Base-by-base conservation (phyloP, 1,139 yeast species). In the Meyerozyma carpophila region DNA sequence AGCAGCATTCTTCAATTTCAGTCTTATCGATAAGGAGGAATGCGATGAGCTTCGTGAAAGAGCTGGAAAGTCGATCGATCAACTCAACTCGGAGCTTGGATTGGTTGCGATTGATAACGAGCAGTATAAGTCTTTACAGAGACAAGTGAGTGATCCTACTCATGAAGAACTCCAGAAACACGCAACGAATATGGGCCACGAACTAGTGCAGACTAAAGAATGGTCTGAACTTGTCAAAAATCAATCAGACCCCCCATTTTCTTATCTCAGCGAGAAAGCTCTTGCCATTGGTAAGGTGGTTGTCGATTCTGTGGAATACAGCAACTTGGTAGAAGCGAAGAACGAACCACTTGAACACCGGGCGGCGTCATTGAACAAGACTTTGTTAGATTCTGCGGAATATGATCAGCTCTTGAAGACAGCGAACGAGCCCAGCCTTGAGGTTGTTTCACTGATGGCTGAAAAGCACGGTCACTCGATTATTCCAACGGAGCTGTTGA, bases 231-330 rank as follows among this genome's bases (percentile, higher is more conserved):
- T 32, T 32, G 16, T 32, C 11, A 13, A 32, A 14, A 16, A 11
- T 6, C 29, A 27, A 4, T 4, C n/a, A 11, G 13, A 27, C 4
- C 29, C 29, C 7, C 32, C 53, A 4, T 38, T 64, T 32, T 57
- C 54, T 0, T 60, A 61, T 41, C 36, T 69, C 4, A 44, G 45
- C 14, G 47, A 48, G 4, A 57, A 58, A 32, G 59, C 59, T 0
- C 36, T 37, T 5, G 14, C 39, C 1, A 46, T 46, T 37, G 47
- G 49, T 31, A 59, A 61, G 43, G 47, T 51, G 2, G 43, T 65
- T 9, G 36, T 63, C 5, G 46, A 57, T 13, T 31, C 20, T 2
- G 10, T 14, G 16, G 34, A 31, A 16, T 31, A 31, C 20, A 31
- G 10, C 5, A 14, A 31, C 2, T 31, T 31, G 34, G 6, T 13